These are phyloP conservation scores for Juglanconis sp. DNA, from an alignment of 2,329 filamentous ascomycete species.

Conservation along the genomic window DNA sequence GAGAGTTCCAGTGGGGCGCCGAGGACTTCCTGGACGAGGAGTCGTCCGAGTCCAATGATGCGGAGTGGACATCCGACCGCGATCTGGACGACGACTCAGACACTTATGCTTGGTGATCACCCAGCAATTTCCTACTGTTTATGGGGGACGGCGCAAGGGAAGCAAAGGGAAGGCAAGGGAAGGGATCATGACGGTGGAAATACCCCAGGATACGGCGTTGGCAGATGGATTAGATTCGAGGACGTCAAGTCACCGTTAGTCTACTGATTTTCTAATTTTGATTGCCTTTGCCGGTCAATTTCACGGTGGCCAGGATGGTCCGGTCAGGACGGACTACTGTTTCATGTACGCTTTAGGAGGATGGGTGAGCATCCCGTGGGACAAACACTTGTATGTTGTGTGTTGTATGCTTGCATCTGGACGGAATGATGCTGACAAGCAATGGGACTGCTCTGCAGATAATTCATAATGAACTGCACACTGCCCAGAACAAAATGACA, in stretches of 20 bases:
- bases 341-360: no score
- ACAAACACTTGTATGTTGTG: no score
- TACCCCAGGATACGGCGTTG: constrained; percentile 8
- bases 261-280: no score
- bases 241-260: constrained; percentile 1
- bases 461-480: no score
- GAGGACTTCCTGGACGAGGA: constrained; percentile 64
- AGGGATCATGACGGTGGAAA: neutral
- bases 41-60: constrained; percentile 53
- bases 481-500: no score
- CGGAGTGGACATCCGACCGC: constrained; percentile 44
- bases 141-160: neutral
- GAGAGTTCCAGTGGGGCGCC: constrained; percentile 66
- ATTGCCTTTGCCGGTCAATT: no score
- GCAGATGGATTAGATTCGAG: constrained; percentile 8
- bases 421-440: no score
- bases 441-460: no score
- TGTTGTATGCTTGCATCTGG: no score
- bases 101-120: constrained; percentile 24
- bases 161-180: neutral
- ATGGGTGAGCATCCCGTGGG: no score
- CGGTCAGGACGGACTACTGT: no score
- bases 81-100: constrained; percentile 59
- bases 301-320: no score
- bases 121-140: neutral